These are phyloP conservation scores for Russula foetens DNA, from an alignment of 768 basidiomycete species.

Conservation along the genomic window DNA sequence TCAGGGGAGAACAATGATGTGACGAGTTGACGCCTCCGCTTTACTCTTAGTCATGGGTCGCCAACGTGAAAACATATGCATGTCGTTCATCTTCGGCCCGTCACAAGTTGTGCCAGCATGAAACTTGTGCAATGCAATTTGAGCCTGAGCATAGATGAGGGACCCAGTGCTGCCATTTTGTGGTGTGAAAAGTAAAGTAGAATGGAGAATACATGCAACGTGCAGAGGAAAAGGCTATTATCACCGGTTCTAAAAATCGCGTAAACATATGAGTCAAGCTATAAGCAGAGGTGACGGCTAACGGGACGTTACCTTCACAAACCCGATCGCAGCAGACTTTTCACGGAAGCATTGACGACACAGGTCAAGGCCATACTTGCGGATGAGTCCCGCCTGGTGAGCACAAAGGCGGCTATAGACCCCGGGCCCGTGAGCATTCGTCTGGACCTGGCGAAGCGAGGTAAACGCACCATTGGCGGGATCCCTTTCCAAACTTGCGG, in stretches of 20 bases:
- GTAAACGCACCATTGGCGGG: slow-evolving; percentile 77
- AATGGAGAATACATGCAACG: not conserved
- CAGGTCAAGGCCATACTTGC: slow-evolving; percentile 94
- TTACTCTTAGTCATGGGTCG: not conserved
- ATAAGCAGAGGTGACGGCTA: not conserved
- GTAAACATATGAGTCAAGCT: not conserved
- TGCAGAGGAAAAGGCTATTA: not conserved
- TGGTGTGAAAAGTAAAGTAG: not conserved
- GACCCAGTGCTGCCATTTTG: slow-evolving; percentile 4
- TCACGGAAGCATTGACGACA: slow-evolving; percentile 99
- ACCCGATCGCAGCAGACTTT: slow-evolving; percentile 88
- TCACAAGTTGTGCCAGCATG: not conserved
- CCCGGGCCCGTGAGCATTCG: not conserved
- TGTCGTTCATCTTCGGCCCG: not conserved
- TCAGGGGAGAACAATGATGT: not conserved
- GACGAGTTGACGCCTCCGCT: not conserved
- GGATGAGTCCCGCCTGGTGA: slow-evolving; percentile 95
- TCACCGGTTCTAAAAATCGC: slow-evolving; percentile 11
- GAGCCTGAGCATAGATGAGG: slow-evolving; percentile 5
- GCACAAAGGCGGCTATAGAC: slow-evolving; percentile 80
- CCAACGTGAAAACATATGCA: not conserved
- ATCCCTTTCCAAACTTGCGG: slow-evolving; percentile 91
- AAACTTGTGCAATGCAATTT: not conserved
- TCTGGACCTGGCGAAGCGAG: not conserved
- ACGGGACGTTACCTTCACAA: slow-evolving; percentile 66